Evolutionary conservation across 2,329 filamentous ascomycete species (phyloP), one percentile per base, ranked within the genome.

Genomic region (Sordariomycetes sp.): DNA sequence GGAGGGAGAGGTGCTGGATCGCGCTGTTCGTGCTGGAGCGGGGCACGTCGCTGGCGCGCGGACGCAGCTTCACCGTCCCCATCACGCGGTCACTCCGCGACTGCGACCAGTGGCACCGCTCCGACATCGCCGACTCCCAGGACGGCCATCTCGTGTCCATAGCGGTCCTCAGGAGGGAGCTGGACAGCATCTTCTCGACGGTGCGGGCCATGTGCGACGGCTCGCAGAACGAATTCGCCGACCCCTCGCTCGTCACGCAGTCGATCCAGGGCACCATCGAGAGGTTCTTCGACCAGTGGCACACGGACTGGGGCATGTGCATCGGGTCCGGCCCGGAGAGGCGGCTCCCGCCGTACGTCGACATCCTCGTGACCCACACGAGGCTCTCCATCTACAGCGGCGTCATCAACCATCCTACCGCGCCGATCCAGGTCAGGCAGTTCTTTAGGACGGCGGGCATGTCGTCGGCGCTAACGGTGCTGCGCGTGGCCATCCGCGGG

Each of bases 321-420:
- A 82, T 84, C 58, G 77, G 79, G 40, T 77, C 76, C 53, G 79
- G 77, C 8, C 76, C 76, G 76, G 78, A 82, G 57, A 74, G 75
- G 18, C 76, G 75, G 1, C 76, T 90, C 0, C 87, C 87, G 0
- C 86, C 87, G 0, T 90, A 90, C 61, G 86, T 90, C 28, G 86
- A 90, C 60, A 89, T 90, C 57, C 75, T 90, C 3, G 83, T 88
- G 46, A 87, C 82, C 0, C 87, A 90, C 63, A 89, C 87, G 1
- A 80, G 85, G 28, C 74, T 90, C 1, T 89, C 87, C n/a, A 87
- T 86, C 16, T 89, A 90, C 67, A 83, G 83, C 58, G 85, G 83
- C 60, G 85, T 90, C 12, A 87, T 90, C 65, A 90, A 90, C 63
- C 86, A 89, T 61, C 84, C 85, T 1, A 88, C 85, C 0, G 86